Evolutionary conservation across 768 basidiomycete species (phyloP).

Genomic region (Clitopilus hobsonii): DNA sequence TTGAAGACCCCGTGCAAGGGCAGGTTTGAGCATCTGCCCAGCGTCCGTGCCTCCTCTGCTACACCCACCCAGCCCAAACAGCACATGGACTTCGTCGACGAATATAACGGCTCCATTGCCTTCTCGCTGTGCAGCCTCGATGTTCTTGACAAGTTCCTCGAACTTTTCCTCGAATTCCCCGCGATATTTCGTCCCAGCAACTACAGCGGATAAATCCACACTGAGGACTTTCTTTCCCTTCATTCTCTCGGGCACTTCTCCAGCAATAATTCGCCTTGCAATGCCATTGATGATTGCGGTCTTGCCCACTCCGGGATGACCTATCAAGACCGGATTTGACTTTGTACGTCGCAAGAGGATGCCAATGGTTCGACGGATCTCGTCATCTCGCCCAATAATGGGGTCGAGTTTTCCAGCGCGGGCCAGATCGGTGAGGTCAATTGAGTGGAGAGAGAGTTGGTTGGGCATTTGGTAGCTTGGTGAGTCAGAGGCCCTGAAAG

Average conservation of each 20-base stretch:
- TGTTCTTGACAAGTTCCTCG: conserved; percentile 82
- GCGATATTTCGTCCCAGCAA: conserved; percentile 88
- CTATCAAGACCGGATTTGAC: conserved; percentile 86
- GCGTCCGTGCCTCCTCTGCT: conserved; percentile 89
- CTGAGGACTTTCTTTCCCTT: conserved; percentile 84
- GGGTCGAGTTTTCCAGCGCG: conserved; percentile 85
- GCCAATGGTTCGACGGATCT: conserved; percentile 88
- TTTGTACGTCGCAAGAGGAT: conserved; percentile 88
- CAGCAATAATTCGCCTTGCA: conserved; percentile 80
- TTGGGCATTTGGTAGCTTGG: conserved; percentile 52
- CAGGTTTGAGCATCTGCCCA: conserved; percentile 91
- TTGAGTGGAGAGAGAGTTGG: conserved; percentile 80
- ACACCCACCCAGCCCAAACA: conserved; percentile 89
- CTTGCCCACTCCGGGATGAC: conserved; percentile 89
- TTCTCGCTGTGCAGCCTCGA: conserved; percentile 87
- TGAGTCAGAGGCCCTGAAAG: too few relatives aligned
- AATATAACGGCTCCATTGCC: conserved; percentile 86
- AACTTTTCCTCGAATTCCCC: conserved; percentile 94
- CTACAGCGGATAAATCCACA: conserved; percentile 76
- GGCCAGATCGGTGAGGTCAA: conserved; percentile 83
- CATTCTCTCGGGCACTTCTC: conserved; percentile 90
- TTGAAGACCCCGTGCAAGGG: conserved; percentile 80
- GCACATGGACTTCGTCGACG: conserved; percentile 87
- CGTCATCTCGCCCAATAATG: conserved; percentile 86
- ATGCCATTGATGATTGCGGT: conserved; percentile 90